These are phyloP conservation scores for Babesia gibsoni DNA, from an alignment of 169 alveolate genomes.

Conservation along the genomic window DNA sequence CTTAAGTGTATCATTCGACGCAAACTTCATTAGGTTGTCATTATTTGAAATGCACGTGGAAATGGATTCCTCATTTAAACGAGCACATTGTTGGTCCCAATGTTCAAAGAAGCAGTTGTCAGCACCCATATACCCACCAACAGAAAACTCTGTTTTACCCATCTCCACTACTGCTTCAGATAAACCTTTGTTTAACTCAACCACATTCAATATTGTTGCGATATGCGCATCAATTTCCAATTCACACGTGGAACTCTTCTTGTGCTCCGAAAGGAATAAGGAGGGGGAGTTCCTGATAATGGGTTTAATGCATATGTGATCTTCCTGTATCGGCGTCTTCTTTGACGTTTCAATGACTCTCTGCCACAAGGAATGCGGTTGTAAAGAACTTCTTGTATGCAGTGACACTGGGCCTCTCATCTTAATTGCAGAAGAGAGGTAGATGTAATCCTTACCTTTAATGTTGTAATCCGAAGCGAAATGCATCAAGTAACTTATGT, in stretches of 20 bases:
- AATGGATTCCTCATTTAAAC: not conserved
- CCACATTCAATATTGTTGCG: slow-evolving; percentile 11
- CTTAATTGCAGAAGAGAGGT: slow-evolving; percentile 28
- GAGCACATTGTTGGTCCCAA: slow-evolving; percentile 18
- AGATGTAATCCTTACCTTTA: slow-evolving; percentile 23
- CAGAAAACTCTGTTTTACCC: not conserved
- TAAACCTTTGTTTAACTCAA: not conserved
- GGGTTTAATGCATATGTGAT: not conserved
- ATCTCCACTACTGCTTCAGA: not conserved
- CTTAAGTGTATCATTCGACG: slow-evolving; percentile 3
- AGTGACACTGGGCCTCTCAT: slow-evolving; percentile 22
- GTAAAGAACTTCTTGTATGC: slow-evolving; percentile 5
- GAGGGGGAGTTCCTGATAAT: slow-evolving; percentile 27
- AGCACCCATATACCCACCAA: slow-evolving; percentile 24
- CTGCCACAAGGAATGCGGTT: slow-evolving; percentile 17
- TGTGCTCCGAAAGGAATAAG: slow-evolving; percentile 15
- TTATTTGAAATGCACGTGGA: not conserved
- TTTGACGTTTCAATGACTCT: not conserved
- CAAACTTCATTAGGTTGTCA: not conserved
- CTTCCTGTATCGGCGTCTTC: not conserved
- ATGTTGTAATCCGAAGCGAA: slow-evolving; percentile 22
- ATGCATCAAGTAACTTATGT: slow-evolving; percentile 24
- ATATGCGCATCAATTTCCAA: slow-evolving; percentile 28
- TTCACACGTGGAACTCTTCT: slow-evolving; percentile 3
- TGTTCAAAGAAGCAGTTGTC: not conserved